Evolutionary conservation across 1,284 basidiomycete genomes (phyloP), one percentile per base, ranked within the genome.

Genomic region (Pterulicium gracile): DNA sequence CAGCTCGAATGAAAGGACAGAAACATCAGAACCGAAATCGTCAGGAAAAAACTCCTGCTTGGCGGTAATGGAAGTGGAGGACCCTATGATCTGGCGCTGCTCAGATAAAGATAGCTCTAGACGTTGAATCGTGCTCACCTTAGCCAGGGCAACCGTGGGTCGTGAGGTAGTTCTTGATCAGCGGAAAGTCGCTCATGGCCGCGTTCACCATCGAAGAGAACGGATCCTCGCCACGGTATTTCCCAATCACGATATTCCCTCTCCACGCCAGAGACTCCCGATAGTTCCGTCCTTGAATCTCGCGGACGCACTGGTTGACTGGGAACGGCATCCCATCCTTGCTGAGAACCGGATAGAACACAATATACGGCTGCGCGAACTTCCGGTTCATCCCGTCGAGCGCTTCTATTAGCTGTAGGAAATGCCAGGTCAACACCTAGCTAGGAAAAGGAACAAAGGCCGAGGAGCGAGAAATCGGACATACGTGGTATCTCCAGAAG

Each of bases 271-370:
- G 55, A 40, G 72, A 68, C 56, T 84, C 81, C 52, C 63, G 68
- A 62, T 72, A 86, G 19, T 59, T 59, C 35, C 59, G 58, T 10
- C 75, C 81, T 61, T 88, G 84, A 50, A 86, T 81, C 47, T 87
- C 82, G 23, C 73, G 73, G 49, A 88, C 71, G 52, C 70, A 72
- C 55, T 79, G 80, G 67, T 88, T 88, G 54, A 84, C 58, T 2
- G 85, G 85, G 61, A 88, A 88, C 3, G 80, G 73, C 75, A 82
- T 83, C 22, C 79, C 80, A 53, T 87, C 82, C 46, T 81, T 76
- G 45, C 84, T 83, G 42, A 83, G 58, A 44, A 69, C 67, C 1
- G 84, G 85, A 54, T 84, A 88, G 59, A 86, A 88, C 42, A 87
- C 69, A 52, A 87, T 77, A 63, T 87, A 88, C 13, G 85, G 85